Conservation (phyloP, 805 yeast genomes). For the Isabelozyma pseudorhagii region DNA sequence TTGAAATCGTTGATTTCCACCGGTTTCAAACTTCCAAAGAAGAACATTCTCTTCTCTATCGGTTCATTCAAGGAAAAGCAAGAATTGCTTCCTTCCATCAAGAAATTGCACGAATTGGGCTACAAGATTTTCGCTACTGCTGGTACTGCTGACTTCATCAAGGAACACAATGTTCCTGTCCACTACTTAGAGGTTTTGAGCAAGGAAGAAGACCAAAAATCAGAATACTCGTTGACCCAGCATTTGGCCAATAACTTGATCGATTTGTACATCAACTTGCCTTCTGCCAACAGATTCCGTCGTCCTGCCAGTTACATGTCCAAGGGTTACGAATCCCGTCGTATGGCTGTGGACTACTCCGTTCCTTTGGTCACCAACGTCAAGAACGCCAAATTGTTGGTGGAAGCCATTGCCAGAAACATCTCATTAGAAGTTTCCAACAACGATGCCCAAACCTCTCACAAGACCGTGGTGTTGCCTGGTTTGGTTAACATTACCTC, state of each 20-base stretch:
- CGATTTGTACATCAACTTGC: constrained; percentile 93
- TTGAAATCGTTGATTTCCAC: constrained; percentile 91
- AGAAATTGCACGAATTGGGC: constrained; percentile 77
- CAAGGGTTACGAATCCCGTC: constrained; percentile 96
- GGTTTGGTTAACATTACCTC: constrained; percentile 84
- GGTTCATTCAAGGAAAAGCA: constrained; percentile 97
- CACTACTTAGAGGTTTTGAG: constrained; percentile 87
- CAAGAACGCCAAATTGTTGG: constrained; percentile 90
- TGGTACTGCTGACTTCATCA: constrained; percentile 97
- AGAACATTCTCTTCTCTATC: constrained; percentile 87
- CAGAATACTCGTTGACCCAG: constrained; percentile 93
- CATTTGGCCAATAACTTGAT: constrained; percentile 96
- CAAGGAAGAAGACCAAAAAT: constrained; percentile 74
- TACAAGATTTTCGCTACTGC: constrained; percentile 94
- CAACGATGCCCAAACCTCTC: constrained; percentile 89
- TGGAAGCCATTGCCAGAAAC: constrained; percentile 87
- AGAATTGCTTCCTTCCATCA: constrained; percentile 86
- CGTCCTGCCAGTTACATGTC: constrained; percentile 98
- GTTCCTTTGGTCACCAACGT: constrained; percentile 97
- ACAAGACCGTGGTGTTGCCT: constrained; percentile 75
- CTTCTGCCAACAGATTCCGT: constrained; percentile 94
- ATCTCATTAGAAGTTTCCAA: constrained; percentile 63
- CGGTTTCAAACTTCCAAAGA: constrained; percentile 92
- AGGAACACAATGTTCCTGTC: constrained; percentile 92
- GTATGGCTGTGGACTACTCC: constrained; percentile 99